Percentiles rank a stretch among this genome's conserved stretches.
Conservation (phyloP, 305 asterid genomes). For the Galium porrigens region DNA sequence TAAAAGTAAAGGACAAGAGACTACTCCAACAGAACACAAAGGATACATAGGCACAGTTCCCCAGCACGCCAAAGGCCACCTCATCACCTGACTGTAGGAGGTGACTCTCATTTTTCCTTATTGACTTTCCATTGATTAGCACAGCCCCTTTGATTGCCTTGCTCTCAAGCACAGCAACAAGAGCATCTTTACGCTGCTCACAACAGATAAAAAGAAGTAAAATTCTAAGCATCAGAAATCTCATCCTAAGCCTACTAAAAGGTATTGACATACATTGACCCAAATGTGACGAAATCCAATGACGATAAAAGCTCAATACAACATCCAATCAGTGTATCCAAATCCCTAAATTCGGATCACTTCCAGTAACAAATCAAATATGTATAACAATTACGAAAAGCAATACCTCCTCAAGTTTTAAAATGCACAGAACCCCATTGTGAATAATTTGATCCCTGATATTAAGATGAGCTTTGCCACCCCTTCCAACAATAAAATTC, state of each 20-base stretch:
- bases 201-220: slow-evolving; percentile 14
- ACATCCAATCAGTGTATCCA: background rate
- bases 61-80: slow-evolving; percentile 54
- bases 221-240: slow-evolving; percentile 7
- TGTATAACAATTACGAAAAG: background rate
- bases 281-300: background rate
- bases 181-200: slow-evolving; percentile 51
- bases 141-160: slow-evolving; percentile 64
- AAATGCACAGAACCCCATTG: slow-evolving; percentile 37
- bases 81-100: slow-evolving; percentile 76
- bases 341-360: background rate
- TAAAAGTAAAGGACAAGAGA: slow-evolving; percentile 8
- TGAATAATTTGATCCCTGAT: slow-evolving; percentile 41
- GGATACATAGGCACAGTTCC: slow-evolving; percentile 81
- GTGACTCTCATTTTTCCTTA: slow-evolving; percentile 37
- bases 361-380: background rate
- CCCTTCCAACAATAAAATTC: slow-evolving; percentile 53
- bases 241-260: background rate
- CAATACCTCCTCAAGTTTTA: slow-evolving; percentile 53
- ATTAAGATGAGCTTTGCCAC: slow-evolving; percentile 50
- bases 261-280: background rate
- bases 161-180: slow-evolving; percentile 64
- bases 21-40: slow-evolving; percentile 8
- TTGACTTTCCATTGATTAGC: slow-evolving; percentile 60
- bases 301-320: background rate